These are phyloP conservation scores for Ascochyta pisi DNA, from an alignment of 2,329 filamentous ascomycete genomes.

Conservation along the genomic window DNA sequence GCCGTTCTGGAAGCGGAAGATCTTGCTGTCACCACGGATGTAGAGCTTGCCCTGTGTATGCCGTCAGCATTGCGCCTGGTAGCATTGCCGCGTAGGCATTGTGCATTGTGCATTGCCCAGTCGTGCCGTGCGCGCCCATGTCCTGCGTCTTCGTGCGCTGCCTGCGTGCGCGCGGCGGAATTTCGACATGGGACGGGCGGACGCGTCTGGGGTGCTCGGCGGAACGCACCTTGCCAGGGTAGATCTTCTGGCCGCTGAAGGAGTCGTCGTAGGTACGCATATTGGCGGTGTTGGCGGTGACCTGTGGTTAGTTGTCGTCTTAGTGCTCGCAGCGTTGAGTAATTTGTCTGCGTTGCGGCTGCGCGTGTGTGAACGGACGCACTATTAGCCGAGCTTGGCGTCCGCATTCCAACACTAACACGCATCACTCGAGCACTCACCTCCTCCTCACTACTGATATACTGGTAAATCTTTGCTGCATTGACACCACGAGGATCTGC, in stretches of 20 bases:
- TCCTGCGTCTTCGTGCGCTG: constrained; percentile 23
- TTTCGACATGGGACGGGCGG: constrained; percentile 34
- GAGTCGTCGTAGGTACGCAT: constrained; percentile 81
- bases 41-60: constrained; percentile 91
- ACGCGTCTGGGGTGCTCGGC: constrained; percentile 20
- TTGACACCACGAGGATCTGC: too few relatives aligned
- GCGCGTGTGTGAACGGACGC: constrained; percentile 26
- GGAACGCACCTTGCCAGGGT: constrained; percentile 75
- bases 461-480: too few relatives aligned
- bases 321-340: constrained; percentile 36
- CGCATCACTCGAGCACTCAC: background rate
- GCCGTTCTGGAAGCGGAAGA: constrained; percentile 99
- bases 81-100: constrained; percentile 7
- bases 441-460: too few relatives aligned
- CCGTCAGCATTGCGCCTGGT: constrained; percentile 39
- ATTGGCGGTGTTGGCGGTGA: constrained; percentile 59
- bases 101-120: constrained; percentile 2
- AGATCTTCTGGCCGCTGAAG: constrained; percentile 80
- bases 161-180: constrained; percentile 19
- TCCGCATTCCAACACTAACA: constrained; percentile 1
- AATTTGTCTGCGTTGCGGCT: constrained; percentile 22
- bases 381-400: constrained; percentile 27
- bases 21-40: constrained; percentile 99
- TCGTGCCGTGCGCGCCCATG: constrained; percentile 21
- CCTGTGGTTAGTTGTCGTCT: constrained; percentile 49